Base-by-base conservation (phyloP, 2,329 filamentous ascomycete genomes). In the Chrysosporium queenslandicum region DNA sequence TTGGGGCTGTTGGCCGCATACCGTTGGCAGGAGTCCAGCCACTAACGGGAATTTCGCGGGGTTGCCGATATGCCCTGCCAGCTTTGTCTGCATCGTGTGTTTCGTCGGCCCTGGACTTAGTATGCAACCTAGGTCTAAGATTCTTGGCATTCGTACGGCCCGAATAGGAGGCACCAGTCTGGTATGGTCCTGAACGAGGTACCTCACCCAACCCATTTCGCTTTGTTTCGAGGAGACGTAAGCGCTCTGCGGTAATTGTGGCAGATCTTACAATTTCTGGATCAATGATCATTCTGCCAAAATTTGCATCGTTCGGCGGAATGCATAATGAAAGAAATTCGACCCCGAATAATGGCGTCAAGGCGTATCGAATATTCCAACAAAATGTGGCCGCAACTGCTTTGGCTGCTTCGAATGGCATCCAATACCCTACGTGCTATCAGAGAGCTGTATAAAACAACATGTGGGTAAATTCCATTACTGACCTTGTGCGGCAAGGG, bases 351-450 rank as follows among this genome's bases (percentile, higher is more conserved):
- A 98, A 76, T 4, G 92, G 92, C 7, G 92, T 92, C 51, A 98
- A 72, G 0, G 86, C 90, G 53, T 83, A 83, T 12, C 91, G 83
- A 56, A 98, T 94, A 32, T 79, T 73, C 66, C 83, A 82, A 71
- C 91, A 97, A 66, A 97, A 97, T 0, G 87, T 96, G 3, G 87
- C 80, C 62, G 90, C 94, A 48, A 98, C 74, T 9, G 88, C 89
- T 68, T 80, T 85, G 43, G 92, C 92, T 59, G 89, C 94, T 36
- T 80, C 73, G 62, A 83, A 97, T 1, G 91, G 91, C 79, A 97
- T 88, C 92, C 92, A 98, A 69, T 97, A 98, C 30, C 92, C 89
- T 94, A 36, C n/a, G n/a, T 57, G 46, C 50, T 50, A 36, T 60
- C 51, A 58, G 52, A 53, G 45, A 47, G 41, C n/a, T 16, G 47